These are phyloP conservation scores for Paecilomyces dactylethromorphus DNA, from an alignment of 2,329 filamentous ascomycete genomes.

Conservation along the genomic window DNA sequence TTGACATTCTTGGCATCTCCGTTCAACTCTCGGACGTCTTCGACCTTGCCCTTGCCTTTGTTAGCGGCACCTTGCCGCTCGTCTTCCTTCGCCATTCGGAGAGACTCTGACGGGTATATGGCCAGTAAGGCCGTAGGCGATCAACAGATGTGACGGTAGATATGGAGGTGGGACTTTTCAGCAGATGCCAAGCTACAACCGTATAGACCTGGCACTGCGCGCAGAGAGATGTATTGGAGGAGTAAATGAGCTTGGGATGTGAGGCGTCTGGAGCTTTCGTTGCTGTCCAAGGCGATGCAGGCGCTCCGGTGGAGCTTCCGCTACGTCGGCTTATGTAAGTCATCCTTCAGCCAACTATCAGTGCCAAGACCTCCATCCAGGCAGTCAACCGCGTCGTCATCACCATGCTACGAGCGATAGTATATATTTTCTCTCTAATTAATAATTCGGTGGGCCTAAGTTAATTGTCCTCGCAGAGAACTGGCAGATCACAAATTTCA, in stretches of 20 bases:
- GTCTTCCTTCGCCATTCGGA: slow-evolving; percentile 82
- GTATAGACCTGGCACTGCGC: neutral
- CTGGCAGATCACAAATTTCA: no score
- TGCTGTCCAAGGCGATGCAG: slow-evolving; percentile 6
- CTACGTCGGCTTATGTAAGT: slow-evolving; percentile 16
- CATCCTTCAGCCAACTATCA: neutral
- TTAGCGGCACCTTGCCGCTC: slow-evolving; percentile 77
- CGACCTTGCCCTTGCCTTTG: slow-evolving; percentile 94
- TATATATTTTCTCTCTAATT: neutral
- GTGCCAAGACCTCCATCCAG: neutral
- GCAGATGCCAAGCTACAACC: neutral
- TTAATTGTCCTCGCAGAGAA: no score
- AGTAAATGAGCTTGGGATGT: neutral
- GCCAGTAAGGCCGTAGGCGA: slow-evolving; percentile 18
- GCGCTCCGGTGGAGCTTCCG: slow-evolving; percentile 16
- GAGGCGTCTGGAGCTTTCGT: slow-evolving; percentile 10
- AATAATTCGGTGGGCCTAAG: neutral
- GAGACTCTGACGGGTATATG: slow-evolving; percentile 24
- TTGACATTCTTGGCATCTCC: slow-evolving; percentile 50
- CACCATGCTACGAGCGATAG: neutral
- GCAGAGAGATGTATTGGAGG: neutral
- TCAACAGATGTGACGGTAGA: slow-evolving; percentile 3
- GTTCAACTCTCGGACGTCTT: slow-evolving; percentile 57
- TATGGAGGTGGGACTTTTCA: neutral
- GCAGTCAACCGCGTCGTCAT: neutral